Evolutionary conservation across 2,329 filamentous ascomycete genomes (phyloP), one percentile per base, ranked within the genome.

Genomic region (Pseudogymnoascus sp.): DNA sequence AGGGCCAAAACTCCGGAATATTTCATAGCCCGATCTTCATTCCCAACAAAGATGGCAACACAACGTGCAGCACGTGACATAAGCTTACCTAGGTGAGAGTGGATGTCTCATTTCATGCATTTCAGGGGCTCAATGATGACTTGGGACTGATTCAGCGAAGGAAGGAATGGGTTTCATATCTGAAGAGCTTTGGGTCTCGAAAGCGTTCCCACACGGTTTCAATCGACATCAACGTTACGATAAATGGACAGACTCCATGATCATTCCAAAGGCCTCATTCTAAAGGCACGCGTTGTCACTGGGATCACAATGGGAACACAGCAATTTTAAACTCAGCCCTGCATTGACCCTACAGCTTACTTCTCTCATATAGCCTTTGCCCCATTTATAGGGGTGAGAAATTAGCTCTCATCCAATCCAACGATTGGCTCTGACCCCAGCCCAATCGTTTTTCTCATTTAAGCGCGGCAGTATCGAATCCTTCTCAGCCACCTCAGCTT

Each of bases 321-420:
- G 50, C 50, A 56, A 18, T 14, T 56, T 33, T 28, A 33, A 33
- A 31, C 50, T 56, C 28, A 12, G 50, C 18, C n/a, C 18, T 10
- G 25, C 50, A 33, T 18, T 56, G 50, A 18, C 10, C 50, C 25
- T 33, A 0, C 25, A n/a, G 50, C 25, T 56, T 56, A 56, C 28
- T 12, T 10, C 8, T 53, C 47, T 31, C 23, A 53, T 16, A 53
- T 31, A 53, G 23, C 50, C 12, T 18, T 56, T 8, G n/a, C 23
- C 47, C 47, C 47, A 31, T 33, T 56, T 56, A 18, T 53, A 56
- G 25, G 50, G 25, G 50, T 56, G 50, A 56, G 50, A 56, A 56
- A 56, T 56, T 56, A 56, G 50, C 25, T 56, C 50, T 18, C 50
- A 56, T 56, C 28, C 50, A 56, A 56, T 33, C 50, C 47, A 53